phyloP scores from a whole-genome alignment of 352 stramenopile genomes.

The Chrysophaeum taylorii region DNA sequence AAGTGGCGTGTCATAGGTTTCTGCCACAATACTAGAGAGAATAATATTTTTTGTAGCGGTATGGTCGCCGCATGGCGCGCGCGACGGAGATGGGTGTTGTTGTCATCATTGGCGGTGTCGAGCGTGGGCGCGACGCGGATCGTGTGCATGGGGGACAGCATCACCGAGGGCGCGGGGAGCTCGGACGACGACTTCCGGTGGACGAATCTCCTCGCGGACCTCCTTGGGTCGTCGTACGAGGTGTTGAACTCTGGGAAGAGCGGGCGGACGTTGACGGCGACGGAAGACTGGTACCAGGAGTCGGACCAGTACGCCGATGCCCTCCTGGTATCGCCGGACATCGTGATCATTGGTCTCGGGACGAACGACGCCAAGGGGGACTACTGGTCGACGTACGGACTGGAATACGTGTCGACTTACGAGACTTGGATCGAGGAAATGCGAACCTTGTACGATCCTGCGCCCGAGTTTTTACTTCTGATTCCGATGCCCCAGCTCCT shows the following conservation, averaged over 20 bases:
- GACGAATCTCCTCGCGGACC: background rate
- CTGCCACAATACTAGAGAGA: too few species aligned
- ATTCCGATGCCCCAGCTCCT: background rate
- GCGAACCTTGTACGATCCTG: too few species aligned
- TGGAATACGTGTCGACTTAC: too few species aligned
- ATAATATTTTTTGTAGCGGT: too few species aligned
- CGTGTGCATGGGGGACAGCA: background rate
- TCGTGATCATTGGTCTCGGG: background rate
- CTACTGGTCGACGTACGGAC: background rate
- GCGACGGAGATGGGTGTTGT: too few species aligned
- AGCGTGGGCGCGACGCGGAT: too few species aligned
- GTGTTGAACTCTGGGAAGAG: background rate
- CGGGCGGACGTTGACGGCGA: background rate
- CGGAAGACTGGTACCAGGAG: background rate
- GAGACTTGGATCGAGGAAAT: too few species aligned
- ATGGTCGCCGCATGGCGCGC: too few species aligned
- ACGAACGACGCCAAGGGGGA: conserved; percentile 10
- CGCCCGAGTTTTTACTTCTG: too few species aligned
- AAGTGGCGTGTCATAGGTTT: too few species aligned
- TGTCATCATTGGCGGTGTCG: too few species aligned
- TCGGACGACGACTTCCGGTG: background rate
- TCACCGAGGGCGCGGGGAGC: background rate
- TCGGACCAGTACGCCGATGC: background rate
- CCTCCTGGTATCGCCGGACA: background rate
- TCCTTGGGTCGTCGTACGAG: background rate